Evolutionary conservation across 2,329 filamentous ascomycete genomes (phyloP).

Genomic region (Cercospora sp.): DNA sequence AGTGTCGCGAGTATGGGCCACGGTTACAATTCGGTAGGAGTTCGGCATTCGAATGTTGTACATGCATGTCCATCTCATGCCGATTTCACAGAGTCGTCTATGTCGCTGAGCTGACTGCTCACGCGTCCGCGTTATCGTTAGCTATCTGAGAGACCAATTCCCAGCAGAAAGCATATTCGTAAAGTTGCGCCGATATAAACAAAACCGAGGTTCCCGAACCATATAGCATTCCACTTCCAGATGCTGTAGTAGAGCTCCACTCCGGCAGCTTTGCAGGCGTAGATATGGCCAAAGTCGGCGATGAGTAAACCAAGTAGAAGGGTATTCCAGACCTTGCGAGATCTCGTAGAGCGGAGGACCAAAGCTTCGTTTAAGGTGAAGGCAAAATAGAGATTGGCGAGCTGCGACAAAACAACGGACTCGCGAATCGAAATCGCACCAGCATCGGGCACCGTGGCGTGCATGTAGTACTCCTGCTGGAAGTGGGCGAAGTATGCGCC

Average conservation of each 20-base stretch:
- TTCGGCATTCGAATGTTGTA: neutral
- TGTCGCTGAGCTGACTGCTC: neutral
- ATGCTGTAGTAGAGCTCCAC: conserved; percentile 47
- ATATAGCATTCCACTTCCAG: conserved; percentile 41
- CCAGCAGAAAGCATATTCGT: conserved; percentile 37
- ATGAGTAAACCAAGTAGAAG: conserved; percentile 67
- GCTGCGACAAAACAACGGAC: conserved; percentile 66
- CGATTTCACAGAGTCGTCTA: too few species aligned
- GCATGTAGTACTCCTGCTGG: conserved; percentile 59
- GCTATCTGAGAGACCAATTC: conserved; percentile 27
- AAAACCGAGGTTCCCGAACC: conserved; percentile 38
- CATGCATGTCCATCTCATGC: neutral
- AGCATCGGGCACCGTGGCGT: conserved; percentile 45
- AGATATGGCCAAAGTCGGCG: conserved; percentile 76
- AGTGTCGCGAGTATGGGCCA: neutral
- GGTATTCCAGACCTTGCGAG: conserved; percentile 68
- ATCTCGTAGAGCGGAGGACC: conserved; percentile 67
- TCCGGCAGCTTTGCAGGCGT: conserved; percentile 63
- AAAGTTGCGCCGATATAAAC: conserved; percentile 41
- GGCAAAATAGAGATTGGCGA: conserved; percentile 75
- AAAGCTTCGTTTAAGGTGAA: conserved; percentile 77
- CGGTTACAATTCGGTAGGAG: neutral
- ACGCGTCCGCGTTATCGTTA: neutral
- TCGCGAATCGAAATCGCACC: conserved; percentile 57
- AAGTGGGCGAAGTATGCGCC: conserved; percentile 57